A percentile compares a stretch with the other conserved stretches of the same genome.
phyloP scores from a whole-genome alignment of 257 asterid genomes.

The Fraxinus excelsior region DNA sequence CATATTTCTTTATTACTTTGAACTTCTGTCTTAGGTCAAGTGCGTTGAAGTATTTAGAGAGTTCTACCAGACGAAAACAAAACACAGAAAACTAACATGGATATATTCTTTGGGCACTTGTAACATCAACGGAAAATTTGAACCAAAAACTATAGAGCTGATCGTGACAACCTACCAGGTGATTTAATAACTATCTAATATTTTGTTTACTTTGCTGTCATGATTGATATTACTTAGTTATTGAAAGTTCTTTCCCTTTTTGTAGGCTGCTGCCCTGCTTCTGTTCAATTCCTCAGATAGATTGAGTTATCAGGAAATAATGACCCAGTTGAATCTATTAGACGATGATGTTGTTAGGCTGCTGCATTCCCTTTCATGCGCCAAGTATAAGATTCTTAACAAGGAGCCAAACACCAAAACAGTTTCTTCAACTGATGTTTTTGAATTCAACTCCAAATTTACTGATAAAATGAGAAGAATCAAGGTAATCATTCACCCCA shows the following conservation, averaged over 20 bases:
- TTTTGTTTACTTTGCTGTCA: neutral
- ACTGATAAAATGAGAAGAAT: slow-evolving; percentile 70
- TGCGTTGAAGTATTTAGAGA: slow-evolving; percentile 63
- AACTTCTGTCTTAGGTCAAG: slow-evolving; percentile 51
- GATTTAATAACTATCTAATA: slow-evolving; percentile 1
- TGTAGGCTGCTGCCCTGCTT: slow-evolving; percentile 59
- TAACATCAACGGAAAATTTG: slow-evolving; percentile 57
- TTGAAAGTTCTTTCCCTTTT: slow-evolving; percentile 17
- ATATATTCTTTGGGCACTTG: slow-evolving; percentile 65
- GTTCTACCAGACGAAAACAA: slow-evolving; percentile 61
- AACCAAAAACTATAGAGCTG: slow-evolving; percentile 54
- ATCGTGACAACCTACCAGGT: slow-evolving; percentile 63
- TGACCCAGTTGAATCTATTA: slow-evolving; percentile 57
- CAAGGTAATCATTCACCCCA: slow-evolving; percentile 40
- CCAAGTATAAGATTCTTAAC: slow-evolving; percentile 54
- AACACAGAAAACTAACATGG: slow-evolving; percentile 63
- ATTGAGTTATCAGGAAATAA: slow-evolving; percentile 61
- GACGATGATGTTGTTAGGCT: slow-evolving; percentile 66
- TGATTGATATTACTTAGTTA: slow-evolving; percentile 7
- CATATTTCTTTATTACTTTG: slow-evolving; percentile 8
- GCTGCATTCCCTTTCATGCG: slow-evolving; percentile 71
- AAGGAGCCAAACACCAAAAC: slow-evolving; percentile 64
- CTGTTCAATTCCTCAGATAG: slow-evolving; percentile 58
- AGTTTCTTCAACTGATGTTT: slow-evolving; percentile 52
- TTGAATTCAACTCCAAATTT: slow-evolving; percentile 61